Evolutionary conservation across 2,329 filamentous ascomycete species (phyloP).

Genomic region (Acephala macrosclerotiorum): DNA sequence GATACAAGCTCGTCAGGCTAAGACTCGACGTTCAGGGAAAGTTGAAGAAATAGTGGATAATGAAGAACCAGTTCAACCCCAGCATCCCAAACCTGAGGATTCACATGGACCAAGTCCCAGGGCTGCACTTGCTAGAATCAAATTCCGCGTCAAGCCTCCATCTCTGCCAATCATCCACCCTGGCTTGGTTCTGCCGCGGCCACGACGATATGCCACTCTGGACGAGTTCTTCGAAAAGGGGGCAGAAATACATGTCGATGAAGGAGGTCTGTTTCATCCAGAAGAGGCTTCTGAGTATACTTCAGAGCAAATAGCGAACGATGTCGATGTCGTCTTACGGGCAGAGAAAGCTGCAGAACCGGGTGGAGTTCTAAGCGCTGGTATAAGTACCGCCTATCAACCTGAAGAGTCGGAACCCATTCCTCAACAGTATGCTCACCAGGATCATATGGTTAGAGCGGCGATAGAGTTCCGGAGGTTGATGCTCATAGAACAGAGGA

Average conservation of each 20-base stretch:
- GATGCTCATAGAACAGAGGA: slow-evolving; percentile 78
- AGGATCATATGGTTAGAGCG: slow-evolving; percentile 84
- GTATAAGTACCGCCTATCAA: slow-evolving; percentile 74
- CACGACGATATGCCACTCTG: slow-evolving; percentile 61
- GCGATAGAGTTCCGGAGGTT: slow-evolving; percentile 82
- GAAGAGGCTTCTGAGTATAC: slow-evolving; percentile 66
- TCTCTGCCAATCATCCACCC: slow-evolving; percentile 66
- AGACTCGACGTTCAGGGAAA: slow-evolving; percentile 36
- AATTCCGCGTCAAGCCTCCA: slow-evolving; percentile 55
- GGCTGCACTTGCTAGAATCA: slow-evolving; percentile 53
- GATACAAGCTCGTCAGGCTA: slow-evolving; percentile 28
- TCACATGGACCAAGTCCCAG: slow-evolving; percentile 36
- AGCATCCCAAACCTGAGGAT: slow-evolving; percentile 30
- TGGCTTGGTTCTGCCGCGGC: slow-evolving; percentile 58
- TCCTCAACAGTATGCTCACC: slow-evolving; percentile 84
- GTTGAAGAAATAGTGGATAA: slow-evolving; percentile 33
- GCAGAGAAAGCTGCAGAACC: slow-evolving; percentile 77
- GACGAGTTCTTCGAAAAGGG: slow-evolving; percentile 64
- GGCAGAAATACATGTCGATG: slow-evolving; percentile 59
- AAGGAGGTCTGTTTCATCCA: slow-evolving; percentile 60
- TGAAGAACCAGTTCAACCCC: slow-evolving; percentile 25
- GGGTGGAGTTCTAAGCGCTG: slow-evolving; percentile 76
- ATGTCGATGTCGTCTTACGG: slow-evolving; percentile 73
- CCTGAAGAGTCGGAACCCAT: slow-evolving; percentile 76
- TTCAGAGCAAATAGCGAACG: slow-evolving; percentile 67